Percentiles rank a stretch among this genome's conserved stretches.
Conservation (phyloP, 2,329 filamentous ascomycete genomes). For the Helotiales sp. region DNA sequence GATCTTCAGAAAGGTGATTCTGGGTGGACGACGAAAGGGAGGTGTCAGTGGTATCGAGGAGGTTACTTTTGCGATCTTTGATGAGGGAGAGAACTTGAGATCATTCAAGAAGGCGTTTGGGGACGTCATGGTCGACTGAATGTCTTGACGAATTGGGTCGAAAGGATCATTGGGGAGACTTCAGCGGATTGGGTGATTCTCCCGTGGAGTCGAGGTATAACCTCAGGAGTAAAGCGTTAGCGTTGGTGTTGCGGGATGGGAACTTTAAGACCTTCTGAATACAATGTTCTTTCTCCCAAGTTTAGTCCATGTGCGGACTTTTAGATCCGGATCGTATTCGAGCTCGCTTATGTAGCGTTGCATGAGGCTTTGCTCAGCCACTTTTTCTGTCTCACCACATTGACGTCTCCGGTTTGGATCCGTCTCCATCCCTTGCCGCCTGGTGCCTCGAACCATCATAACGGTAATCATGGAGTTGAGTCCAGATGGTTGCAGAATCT, state of each 20-base stretch:
- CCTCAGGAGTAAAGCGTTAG: not conserved
- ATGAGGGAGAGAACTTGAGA: constrained; percentile 56
- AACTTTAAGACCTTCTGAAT: not conserved
- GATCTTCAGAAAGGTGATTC: constrained; percentile 64
- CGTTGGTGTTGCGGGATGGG: not conserved
- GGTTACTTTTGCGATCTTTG: constrained; percentile 67
- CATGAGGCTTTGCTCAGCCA: not conserved
- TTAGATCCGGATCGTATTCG: not conserved
- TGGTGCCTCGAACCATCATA: not conserved
- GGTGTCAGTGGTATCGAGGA: constrained; percentile 58
- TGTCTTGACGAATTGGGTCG: not conserved
- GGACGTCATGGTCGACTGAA: not conserved
- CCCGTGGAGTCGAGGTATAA: not conserved
- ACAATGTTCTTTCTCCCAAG: not conserved
- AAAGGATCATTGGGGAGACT: not conserved
- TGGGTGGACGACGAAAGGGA: constrained; percentile 63
- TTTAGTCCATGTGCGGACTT: not conserved
- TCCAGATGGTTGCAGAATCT: not conserved
- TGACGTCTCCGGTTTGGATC: not conserved
- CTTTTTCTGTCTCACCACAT: not conserved
- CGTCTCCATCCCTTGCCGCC: not conserved
- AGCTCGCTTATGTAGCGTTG: not conserved
- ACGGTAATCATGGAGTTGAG: not conserved
- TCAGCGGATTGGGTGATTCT: not conserved
- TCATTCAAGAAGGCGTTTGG: constrained; percentile 51